phyloP scores from a whole-genome alignment of 768 basidiomycete genomes.

The Trichaptum fuscoviolaceum region DNA sequence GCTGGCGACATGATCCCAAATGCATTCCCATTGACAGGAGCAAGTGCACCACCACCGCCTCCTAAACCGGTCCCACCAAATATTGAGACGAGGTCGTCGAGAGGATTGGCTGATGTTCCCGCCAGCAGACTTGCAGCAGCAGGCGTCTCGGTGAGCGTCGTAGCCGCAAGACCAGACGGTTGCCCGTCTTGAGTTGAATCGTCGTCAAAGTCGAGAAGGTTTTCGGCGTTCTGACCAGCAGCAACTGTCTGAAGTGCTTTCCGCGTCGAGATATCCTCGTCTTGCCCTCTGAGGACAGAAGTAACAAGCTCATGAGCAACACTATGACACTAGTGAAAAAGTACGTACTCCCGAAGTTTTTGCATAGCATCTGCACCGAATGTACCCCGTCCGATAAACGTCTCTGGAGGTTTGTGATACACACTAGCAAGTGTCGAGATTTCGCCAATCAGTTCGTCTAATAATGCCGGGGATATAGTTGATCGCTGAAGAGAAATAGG shows the following conservation, averaged over 20 bases:
- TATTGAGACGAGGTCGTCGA: conserved; percentile 91
- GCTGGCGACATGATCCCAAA: conserved; percentile 20
- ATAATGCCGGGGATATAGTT: conserved; percentile 77
- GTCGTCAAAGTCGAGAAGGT: conserved; percentile 92
- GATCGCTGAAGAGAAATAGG: conserved; percentile 92
- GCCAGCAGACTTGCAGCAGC: conserved; percentile 70
- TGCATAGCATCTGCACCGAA: conserved; percentile 77
- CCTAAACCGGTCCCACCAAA: conserved; percentile 56
- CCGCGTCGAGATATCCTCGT: conserved; percentile 68
- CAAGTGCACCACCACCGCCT: conserved; percentile 16
- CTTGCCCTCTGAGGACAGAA: conserved; percentile 37
- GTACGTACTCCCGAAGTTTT: conserved; percentile 54
- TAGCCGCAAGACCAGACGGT: conserved; percentile 75
- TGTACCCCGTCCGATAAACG: conserved; percentile 90
- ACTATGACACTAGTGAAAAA: conserved; percentile 7
- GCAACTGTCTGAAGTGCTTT: conserved; percentile 90
- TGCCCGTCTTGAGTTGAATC: conserved; percentile 51
- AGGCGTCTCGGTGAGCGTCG: conserved; percentile 63
- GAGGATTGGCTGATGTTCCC: conserved; percentile 80
- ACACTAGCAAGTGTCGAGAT: conserved; percentile 88
- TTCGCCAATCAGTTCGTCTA: conserved; percentile 90
- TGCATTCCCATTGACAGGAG: conserved; percentile 14
- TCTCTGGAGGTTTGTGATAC: conserved; percentile 95
- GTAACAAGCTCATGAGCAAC: background rate
- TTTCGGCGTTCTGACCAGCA: conserved; percentile 90